Base-by-base conservation (phyloP, 306 rosid genomes). In the Medicago lupulina region DNA sequence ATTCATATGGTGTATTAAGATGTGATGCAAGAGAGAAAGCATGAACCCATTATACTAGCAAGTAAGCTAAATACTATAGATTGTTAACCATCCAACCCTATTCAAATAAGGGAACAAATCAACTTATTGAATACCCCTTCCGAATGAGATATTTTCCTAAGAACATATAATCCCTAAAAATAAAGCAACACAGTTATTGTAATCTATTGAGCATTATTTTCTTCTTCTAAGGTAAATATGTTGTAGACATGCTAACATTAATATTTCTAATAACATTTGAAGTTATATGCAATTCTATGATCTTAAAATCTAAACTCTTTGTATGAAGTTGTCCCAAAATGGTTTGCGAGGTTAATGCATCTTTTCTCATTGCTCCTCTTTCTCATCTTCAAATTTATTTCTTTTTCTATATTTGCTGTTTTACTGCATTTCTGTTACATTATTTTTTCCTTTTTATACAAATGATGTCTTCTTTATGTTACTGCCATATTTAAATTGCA, bases 401-500 rank as follows among this genome's bases (percentile, higher is more conserved):
- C 38, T 59, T 58, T 39, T 64, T 78, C 61, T 53, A 43, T 41
- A 51, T 51, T 16, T 54, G 60, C 12, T 54, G 4, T 17, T 62
- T 54, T 23, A 28, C 60, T 28, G 38, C 60, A 40, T 66, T 25
- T 51, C 4, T 16, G 19, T 11, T 2, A 4, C 57, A 4, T 2
- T 23, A 6, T 13, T 17, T 57, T 46, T 13, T 8, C 14, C 17
- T 17, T 50, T 19, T 67, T 43, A 7, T 36, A 25, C 67, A 55
- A 61, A 46, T 10, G 12, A 18, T 57, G 38, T 76, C 40, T 51
- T 80, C 43, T 23, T 17, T 46, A 15, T 54, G 38, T 69, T 82
- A 40, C 21, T 74, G 55, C n/a, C 61, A 58, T 78, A 58, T 78
- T 71, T 70, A 54, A 77, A 77, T 73, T 83, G 10, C 78, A 73